Base-by-base conservation (phyloP, 805 yeast genomes). In the Wickerhamiella parazyma region DNA sequence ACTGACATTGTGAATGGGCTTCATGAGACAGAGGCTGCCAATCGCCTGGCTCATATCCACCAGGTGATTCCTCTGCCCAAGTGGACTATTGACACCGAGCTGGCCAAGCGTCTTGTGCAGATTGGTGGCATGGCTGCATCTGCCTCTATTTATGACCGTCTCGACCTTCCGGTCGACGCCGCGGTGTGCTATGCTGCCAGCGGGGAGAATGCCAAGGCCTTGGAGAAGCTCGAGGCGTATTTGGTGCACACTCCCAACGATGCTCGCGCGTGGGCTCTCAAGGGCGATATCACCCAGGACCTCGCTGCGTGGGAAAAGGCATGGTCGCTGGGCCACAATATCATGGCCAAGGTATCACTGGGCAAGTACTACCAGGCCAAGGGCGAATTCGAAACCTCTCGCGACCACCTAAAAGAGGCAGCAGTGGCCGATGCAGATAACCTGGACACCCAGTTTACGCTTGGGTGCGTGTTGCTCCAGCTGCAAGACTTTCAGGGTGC, bases 121-220 rank as follows among this genome's bases (percentile, higher is more conserved):
- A 59, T 91, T 36, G 96, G 97, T 35, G 76, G 83, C 16, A 64
- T 86, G 41, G 79, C 77, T 51, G 80, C 94, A 8, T 97, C 99
- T 1, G 69, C 86, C 41, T 94, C 84, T 45, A 82, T 91, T 19
- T 91, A 85, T 59, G 83, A 80, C 55, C 68, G 95, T 48, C 65
- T 91, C 43, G 71, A 76, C 29, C 64, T 85, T 69, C 71, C 76
- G 55, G 73, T 80, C 31, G 96, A 89, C 54, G 81, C 81, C 20
- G 97, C 97, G 0, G 65, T 89, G 44, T 91, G 97, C 66, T 76
- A 81, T 53, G 94, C 94, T 2, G 80, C 94, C 1, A 77, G 76
- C 11, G 95, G 87, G 18, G 75, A 80, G 46, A 83, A 75, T 49
- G 61, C 59, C 1, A 71, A 73, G 46, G 96, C 95, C 0, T 72